Evolutionary conservation across 148 eudicot species (phyloP), one percentile per base, ranked within the genome.

Genomic region (Rhododendron ovatum): DNA sequence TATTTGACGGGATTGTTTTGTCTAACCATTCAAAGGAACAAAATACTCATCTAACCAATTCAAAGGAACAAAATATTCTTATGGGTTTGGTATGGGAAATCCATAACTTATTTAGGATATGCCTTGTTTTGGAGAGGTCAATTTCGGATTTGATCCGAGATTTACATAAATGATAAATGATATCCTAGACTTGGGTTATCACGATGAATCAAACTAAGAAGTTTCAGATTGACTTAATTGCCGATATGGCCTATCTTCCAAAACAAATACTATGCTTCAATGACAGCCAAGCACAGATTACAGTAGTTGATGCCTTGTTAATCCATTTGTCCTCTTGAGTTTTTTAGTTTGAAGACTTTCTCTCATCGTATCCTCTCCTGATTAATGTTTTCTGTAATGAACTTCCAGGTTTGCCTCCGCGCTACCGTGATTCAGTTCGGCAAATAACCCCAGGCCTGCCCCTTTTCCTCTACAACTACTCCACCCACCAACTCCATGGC

Each of bases 401-500:
- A 50, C 69, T 84, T 82, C 4, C 91, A 95, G 98, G 99, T 76
- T 92, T 97, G 89, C 99, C 99, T 45, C 98, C 98, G 48, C 95
- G 98, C 28, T 97, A 97, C 88, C 95, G 99, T 5, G 99, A 97
- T 88, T 97, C 99, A 61, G 99, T 97, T 69, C 91, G 99, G 82
- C 92, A 93, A 41, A 95, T 95, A 48, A 95, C 98, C 43, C 99
- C 99, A n/a, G 99, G 99, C 82, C 86, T 97, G 84, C 99, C 99
- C 57, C 98, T 97, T 90, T 97, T 97, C 87, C 96, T 97, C 39
- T 97, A 97, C 93, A 97, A 97, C 92, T 97, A 97, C 92, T 95
- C 99, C 82, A 97, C 99, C 82, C 99, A 97, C 91, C 98, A 97
- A 85, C 98, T 97, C 86, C 99, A 97, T 91, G 99, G 99, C 43